Conservation (phyloP, 1,139 yeast species). For the Zhuliangozyma blackwelliae region DNA sequence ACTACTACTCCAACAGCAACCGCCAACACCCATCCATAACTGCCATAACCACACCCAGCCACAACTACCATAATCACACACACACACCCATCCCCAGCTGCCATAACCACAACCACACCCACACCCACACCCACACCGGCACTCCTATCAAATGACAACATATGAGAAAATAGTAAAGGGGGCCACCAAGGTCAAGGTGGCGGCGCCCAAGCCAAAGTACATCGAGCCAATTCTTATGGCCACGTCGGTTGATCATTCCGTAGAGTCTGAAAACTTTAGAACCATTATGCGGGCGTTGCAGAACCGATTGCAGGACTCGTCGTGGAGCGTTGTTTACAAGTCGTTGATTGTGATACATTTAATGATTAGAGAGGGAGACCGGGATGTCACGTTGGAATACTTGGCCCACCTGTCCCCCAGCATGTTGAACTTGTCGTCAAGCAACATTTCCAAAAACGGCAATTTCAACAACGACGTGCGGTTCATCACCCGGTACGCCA, state of each 20-base stretch:
- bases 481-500: constrained; percentile 63
- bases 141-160: constrained; percentile 32
- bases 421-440: constrained; percentile 49
- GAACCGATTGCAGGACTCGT: constrained; percentile 62
- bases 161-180: constrained; percentile 47
- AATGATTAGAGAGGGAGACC: constrained; percentile 89
- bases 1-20: too few relatives aligned
- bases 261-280: constrained; percentile 53
- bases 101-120: background rate
- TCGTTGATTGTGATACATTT: constrained; percentile 80
- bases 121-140: background rate
- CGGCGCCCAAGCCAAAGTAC: constrained; percentile 97
- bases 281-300: constrained; percentile 65
- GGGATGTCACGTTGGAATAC: constrained; percentile 63
- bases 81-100: too few relatives aligned
- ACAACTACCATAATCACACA: too few relatives aligned
- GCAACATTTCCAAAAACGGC: constrained; percentile 24
- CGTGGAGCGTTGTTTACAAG: constrained; percentile 91
- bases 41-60: background rate
- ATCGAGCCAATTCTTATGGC: constrained; percentile 88
- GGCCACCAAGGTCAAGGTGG: constrained; percentile 60
- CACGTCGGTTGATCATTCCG: constrained; percentile 45
- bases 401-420: constrained; percentile 51
- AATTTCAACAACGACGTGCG: constrained; percentile 51
- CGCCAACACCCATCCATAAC: too few relatives aligned